Base-by-base conservation (phyloP, 1,284 basidiomycete species). In the Hypsizygus ulmarius region DNA sequence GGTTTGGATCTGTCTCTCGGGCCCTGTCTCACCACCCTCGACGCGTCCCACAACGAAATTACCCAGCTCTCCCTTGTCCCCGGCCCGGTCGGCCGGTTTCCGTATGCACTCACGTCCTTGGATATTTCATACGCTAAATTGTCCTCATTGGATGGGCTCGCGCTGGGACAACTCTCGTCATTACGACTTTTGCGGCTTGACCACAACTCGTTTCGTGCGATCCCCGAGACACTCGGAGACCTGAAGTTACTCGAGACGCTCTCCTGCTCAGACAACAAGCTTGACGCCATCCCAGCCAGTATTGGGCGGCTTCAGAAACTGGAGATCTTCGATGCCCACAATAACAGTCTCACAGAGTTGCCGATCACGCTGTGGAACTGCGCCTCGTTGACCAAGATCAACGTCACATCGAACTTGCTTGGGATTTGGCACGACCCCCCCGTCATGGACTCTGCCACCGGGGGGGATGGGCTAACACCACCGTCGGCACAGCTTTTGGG, bases 71-170 rank as follows among this genome's bases (percentile, higher is more conserved):
- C 84, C 25, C 75, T 93, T 27, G 72, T 81, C 1, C 78, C 82
- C 0, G 77, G 79, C 5, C 77, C 78, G 0, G 64, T 79, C 19
- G 75, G 75, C 27, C 72, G 73, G 25, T 65, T 66, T 0, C 79
- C 84, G 0, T 87, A 81, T 51, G 73, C 81, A 3, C 78, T 99
- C 28, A 91, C 87, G 0, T 77, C 78, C 25, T 81, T 99, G 32
- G 89, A 99, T 61, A 77, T 99, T 44, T 96, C 94, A 1, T 79
- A 94, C 56, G 89, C 91, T 47, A 97, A 97, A 67, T 79, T 99
- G 7, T 90, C 92, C 3, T 82, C 84, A 1, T 74, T 99, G 1
- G 89, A 93, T 47, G 86, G 91, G 40, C 69, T 75, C 29, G 78
- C 85, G 1, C 77, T 96, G 21, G 76, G 78, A 5, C 84, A 89